A percentile compares a stretch with the other conserved stretches of the same genome.
These are phyloP conservation scores for Centaurea solstitialis DNA, from an alignment of 129 eudicot species.

Conservation along the genomic window DNA sequence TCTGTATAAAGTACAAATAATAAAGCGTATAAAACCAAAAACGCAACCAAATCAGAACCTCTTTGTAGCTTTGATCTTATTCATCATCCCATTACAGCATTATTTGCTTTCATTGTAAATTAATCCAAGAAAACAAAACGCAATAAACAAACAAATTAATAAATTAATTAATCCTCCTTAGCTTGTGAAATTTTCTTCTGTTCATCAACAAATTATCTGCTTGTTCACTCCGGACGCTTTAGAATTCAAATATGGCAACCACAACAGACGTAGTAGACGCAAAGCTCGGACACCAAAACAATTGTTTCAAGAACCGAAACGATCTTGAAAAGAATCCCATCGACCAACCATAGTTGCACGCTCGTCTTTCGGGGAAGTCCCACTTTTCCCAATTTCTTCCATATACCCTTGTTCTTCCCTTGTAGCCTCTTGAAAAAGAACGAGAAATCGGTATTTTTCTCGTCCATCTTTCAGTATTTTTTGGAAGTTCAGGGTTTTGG, in stretches of 20 bases:
- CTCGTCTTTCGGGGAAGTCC: conserved; percentile 37
- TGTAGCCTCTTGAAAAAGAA: conserved; percentile 37
- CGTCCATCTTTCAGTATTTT: conserved; percentile 1
- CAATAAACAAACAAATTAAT: neutral
- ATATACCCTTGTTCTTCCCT: conserved; percentile 28
- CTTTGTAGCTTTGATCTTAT: neutral
- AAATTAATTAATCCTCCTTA: neutral
- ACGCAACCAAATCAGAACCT: neutral
- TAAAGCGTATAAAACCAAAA: neutral
- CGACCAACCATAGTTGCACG: conserved; percentile 44
- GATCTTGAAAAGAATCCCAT: conserved; percentile 49
- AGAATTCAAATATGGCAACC: conserved; percentile 51
- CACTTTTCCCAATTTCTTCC: conserved; percentile 35
- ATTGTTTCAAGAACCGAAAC: conserved; percentile 44
- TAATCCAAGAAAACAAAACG: neutral
- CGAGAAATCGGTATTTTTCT: conserved; percentile 12
- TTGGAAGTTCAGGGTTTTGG: neutral
- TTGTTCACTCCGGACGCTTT: neutral
- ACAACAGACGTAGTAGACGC: conserved; percentile 56
- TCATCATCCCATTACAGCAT: neutral
- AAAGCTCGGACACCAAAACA: conserved; percentile 42
- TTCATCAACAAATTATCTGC: neutral
- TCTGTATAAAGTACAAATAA: neutral
- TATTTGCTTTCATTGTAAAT: neutral
- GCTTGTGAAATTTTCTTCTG: neutral